Percentiles rank a stretch among this genome's conserved stretches.
Evolutionary conservation across 192 early-diverging fungal species (phyloP).

Genomic region (Chytriomyces sp.): DNA sequence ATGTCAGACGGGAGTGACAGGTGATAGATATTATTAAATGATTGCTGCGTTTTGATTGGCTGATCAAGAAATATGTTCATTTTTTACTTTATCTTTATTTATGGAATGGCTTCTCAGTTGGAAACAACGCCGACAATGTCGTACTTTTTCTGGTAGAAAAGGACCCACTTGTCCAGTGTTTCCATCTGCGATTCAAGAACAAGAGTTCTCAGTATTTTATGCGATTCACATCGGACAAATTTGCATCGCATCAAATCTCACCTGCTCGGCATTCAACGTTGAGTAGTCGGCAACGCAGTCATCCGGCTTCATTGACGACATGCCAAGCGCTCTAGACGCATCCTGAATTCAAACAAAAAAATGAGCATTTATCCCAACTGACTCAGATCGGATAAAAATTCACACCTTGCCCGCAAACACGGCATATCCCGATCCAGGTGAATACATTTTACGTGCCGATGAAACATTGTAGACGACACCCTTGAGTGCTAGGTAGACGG

Average conservation of each 20-base stretch:
- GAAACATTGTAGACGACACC: constrained; percentile 80
- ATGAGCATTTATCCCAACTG: neutral
- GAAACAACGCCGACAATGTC: constrained; percentile 68
- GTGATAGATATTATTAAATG: too few relatives aligned
- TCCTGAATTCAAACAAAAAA: constrained; percentile 4
- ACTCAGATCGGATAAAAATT: neutral
- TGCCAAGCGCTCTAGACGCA: constrained; percentile 33
- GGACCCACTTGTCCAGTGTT: constrained; percentile 73
- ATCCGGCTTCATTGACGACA: constrained; percentile 46
- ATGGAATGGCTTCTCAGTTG: neutral
- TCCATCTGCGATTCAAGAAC: constrained; percentile 52
- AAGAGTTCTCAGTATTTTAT: neutral
- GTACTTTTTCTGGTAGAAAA: constrained; percentile 72
- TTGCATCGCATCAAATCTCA: too few relatives aligned
- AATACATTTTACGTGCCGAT: constrained; percentile 65
- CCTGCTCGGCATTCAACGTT: constrained; percentile 67
- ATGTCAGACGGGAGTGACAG: too few relatives aligned
- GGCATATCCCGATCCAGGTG: constrained; percentile 68
- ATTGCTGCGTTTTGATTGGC: neutral
- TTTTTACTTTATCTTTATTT: too few relatives aligned
- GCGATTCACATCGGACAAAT: neutral
- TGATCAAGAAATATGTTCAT: too few relatives aligned
- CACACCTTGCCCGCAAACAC: constrained; percentile 82
- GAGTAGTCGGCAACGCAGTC: constrained; percentile 76
- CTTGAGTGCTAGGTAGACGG: constrained; percentile 86